Base-by-base conservation (phyloP, 2,329 filamentous ascomycete genomes). In the Penicillium sp. region DNA sequence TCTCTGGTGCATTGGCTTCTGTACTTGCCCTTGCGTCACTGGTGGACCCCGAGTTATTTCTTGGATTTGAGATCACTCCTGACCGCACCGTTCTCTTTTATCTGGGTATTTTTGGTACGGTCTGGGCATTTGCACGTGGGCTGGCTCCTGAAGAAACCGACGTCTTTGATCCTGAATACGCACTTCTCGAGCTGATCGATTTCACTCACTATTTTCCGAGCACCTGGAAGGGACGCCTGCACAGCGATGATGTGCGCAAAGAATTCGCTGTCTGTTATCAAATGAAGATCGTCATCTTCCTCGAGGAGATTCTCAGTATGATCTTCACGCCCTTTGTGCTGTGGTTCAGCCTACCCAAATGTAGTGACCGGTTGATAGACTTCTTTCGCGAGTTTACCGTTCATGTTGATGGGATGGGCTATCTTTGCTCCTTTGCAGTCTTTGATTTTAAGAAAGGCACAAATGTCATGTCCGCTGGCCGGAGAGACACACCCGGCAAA, bases 381-480 rank as follows among this genome's bases (percentile, higher is more conserved):
- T 99, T 99, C 76, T 98, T 99, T 79, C 88, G 95, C 39, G 95
- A 99, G 71, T 97, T 98, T 66, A 98, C 95, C 0, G 87, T 99
- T 22, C 93, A 99, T 66, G 93, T 99, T 16, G 95, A 99, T 69
- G 95, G 95, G 0, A 83, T 99, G 35, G 95, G 95, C 22, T 93
- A 97, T 64, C 91, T 98, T 11, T 99, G 95, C 75, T 97, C 93
- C 1, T 98, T 97, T 76, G 95, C 95, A 3, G 91, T 96, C 35
- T 99, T 99, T 68, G 91, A 97, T 62, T 98, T 98, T 78, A 93
- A 96, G 74, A 93, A 92, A 72, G 90, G 88, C 24, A 81, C 88
- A 22, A 82, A 84, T 48, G 82, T 82, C 62, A 76, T 78, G 42
- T 74, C 76, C n/a, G 77, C 77, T 64, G 63, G 61, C 29, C 69